Percentiles rank a stretch among this genome's conserved stretches.
phyloP scores from a whole-genome alignment of 768 basidiomycete species.

The Candolleomyces eurysporus region DNA sequence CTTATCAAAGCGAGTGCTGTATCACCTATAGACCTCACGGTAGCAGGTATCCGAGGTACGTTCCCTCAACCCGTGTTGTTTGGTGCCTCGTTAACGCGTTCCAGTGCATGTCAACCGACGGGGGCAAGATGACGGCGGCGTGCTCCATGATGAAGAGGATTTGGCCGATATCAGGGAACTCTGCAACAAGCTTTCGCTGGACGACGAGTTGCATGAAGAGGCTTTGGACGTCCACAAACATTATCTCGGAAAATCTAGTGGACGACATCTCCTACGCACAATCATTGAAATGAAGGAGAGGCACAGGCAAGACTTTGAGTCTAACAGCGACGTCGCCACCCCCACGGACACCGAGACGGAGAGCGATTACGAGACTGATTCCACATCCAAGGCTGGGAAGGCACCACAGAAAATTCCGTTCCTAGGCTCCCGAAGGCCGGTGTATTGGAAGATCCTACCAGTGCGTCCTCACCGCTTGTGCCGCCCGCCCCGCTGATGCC shows the following conservation, averaged over 20 bases:
- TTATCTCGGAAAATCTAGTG: background rate
- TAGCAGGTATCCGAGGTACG: too few species aligned
- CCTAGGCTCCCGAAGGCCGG: slow-evolving; percentile 49
- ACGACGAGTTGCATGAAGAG: background rate
- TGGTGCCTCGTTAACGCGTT: too few species aligned
- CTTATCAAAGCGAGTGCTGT: too few species aligned
- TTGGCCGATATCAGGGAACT: slow-evolving; percentile 18
- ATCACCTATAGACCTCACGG: too few species aligned
- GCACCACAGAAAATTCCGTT: slow-evolving; percentile 34
- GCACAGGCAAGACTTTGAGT: too few species aligned
- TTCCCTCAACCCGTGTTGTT: too few species aligned
- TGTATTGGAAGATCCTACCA: slow-evolving; percentile 26
- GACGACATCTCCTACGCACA: too few species aligned
- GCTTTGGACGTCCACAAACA: background rate
- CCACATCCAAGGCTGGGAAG: slow-evolving; percentile 31
- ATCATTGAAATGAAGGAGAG: too few species aligned
- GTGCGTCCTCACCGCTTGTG: slow-evolving; percentile 12
- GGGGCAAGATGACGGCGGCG: slow-evolving; percentile 39
- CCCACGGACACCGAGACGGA: slow-evolving; percentile 9
- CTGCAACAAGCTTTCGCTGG: slow-evolving; percentile 15
- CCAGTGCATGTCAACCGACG: too few species aligned
- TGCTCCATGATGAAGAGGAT: slow-evolving; percentile 20
- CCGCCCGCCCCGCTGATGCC: background rate
- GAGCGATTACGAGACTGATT: slow-evolving; percentile 36
- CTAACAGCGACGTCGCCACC: too few species aligned